Conservation (phyloP, 1,139 yeast species). For the Eremothecium sinecaudum region DNA sequence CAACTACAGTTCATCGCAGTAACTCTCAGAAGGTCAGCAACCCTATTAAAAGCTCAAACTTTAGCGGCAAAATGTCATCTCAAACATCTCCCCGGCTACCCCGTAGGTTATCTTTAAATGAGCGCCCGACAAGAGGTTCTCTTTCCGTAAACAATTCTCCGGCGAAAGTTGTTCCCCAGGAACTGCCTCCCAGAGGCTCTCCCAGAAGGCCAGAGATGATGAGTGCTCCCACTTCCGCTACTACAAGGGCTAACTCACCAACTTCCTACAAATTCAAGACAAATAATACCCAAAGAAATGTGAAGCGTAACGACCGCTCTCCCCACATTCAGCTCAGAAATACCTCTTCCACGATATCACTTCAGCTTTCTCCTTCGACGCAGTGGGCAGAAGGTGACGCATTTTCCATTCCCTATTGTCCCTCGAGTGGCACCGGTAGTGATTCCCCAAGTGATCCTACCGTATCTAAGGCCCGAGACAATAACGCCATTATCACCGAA, state of each 20-base stretch:
- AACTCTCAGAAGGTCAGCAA: too few species aligned
- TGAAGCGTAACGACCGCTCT: too few species aligned
- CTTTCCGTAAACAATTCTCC: not conserved
- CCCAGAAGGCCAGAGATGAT: too few species aligned
- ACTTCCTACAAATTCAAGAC: too few species aligned
- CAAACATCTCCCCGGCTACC: not conserved
- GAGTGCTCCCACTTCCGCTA: too few species aligned
- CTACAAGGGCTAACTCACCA: too few species aligned
- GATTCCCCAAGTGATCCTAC: not conserved
- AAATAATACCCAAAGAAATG: too few species aligned
- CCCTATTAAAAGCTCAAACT: not conserved
- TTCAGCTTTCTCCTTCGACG: not conserved
- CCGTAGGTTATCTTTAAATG: not conserved
- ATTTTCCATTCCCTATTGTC: not conserved
- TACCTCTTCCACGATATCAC: slow-evolving; percentile 2
- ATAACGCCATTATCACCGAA: slow-evolving; percentile 3
- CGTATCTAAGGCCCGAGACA: slow-evolving; percentile 5
- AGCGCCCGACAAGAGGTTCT: not conserved
- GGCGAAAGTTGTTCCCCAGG: too few species aligned
- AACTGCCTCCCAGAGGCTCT: too few species aligned
- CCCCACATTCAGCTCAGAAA: slow-evolving; percentile 2
- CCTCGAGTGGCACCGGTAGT: not conserved
- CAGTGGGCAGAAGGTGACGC: not conserved
- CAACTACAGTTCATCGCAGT: too few species aligned
- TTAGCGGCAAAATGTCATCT: too few species aligned